These are phyloP conservation scores for Boletus edulis DNA, from an alignment of 768 basidiomycete genomes.

Conservation along the genomic window DNA sequence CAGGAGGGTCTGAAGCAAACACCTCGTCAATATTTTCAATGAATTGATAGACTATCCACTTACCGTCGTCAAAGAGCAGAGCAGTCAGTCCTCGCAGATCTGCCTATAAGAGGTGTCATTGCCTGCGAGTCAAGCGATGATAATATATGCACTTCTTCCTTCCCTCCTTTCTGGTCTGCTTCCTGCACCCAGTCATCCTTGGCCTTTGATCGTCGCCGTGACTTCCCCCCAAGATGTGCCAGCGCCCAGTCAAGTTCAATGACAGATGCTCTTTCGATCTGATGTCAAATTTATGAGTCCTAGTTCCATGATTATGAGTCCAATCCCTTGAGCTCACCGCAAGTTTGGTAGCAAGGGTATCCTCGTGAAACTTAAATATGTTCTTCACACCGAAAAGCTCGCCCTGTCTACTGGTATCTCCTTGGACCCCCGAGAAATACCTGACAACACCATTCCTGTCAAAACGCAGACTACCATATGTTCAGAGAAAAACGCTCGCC, in stretches of 20 bases:
- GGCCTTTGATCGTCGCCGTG: conserved; percentile 30
- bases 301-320: not conserved
- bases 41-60: conserved; percentile 8
- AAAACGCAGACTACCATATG: not conserved
- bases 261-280: conserved; percentile 80
- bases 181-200: conserved; percentile 44
- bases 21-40: not conserved
- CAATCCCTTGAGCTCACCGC: conserved; percentile 44
- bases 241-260: conserved; percentile 81
- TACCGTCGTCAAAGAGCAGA: conserved; percentile 71
- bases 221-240: conserved; percentile 54
- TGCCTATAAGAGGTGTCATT: conserved; percentile 33
- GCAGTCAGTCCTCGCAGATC: conserved; percentile 60
- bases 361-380: conserved; percentile 77
- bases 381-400: conserved; percentile 86
- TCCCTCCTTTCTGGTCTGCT: conserved; percentile 43
- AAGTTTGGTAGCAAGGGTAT: conserved; percentile 67
- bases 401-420: conserved; percentile 68
- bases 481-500: conserved; percentile 39
- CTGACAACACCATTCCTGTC: conserved; percentile 33
- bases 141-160: conserved; percentile 27
- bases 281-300: not conserved
- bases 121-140: not conserved
- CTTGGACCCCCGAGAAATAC: conserved; percentile 82
- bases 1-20: conserved; percentile 35